phyloP scores from a whole-genome alignment of 257 asterid species.

The Solanum acaule region DNA sequence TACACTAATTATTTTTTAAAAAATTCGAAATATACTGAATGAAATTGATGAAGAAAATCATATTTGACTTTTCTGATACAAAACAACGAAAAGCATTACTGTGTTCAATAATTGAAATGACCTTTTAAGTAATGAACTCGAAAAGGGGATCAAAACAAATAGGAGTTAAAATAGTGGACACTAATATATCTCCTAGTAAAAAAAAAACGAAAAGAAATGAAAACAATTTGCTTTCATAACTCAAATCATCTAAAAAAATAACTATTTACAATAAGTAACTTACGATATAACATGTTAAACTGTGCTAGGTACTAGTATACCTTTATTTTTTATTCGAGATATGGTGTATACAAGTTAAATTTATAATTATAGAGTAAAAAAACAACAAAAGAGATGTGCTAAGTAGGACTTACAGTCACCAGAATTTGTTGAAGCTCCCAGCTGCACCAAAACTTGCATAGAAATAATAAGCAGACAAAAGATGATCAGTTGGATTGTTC shows the following conservation, averaged over 20 bases:
- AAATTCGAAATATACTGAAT: accelerated
- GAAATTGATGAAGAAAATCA: not conserved
- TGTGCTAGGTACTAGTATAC: not conserved
- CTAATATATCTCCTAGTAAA: not conserved
- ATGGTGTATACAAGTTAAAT: not conserved
- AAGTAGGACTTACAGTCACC: not conserved
- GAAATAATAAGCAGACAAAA: not conserved
- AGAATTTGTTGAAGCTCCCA: not conserved
- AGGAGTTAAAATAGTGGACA: no score
- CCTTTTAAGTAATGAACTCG: not conserved
- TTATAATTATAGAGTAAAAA: not conserved
- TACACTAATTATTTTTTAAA: not conserved
- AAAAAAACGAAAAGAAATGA: no score
- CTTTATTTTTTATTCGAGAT: not conserved
- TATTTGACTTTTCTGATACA: not conserved
- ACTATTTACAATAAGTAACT: no score
- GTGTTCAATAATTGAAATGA: not conserved
- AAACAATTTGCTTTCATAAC: no score
- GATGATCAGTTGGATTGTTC: not conserved
- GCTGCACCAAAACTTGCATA: not conserved
- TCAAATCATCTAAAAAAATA: not conserved
- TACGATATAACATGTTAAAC: not conserved
- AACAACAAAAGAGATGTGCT: not conserved
- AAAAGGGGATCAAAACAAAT: no score
- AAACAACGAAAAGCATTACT: no score